phyloP scores from a whole-genome alignment of 805 yeast genomes.

The Ogataea salicorniae region DNA sequence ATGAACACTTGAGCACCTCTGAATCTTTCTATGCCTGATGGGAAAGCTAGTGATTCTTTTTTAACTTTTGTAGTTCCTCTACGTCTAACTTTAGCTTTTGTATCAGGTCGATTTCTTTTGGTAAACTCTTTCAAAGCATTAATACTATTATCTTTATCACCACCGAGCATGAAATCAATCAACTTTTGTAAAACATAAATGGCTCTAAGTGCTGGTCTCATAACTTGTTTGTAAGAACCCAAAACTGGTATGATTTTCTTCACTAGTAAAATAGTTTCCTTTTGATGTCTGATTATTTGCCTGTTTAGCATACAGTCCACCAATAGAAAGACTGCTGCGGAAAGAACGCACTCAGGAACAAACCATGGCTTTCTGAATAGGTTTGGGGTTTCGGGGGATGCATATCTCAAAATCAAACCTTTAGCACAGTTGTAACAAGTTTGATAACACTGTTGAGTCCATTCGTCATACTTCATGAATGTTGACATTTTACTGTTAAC shows the following conservation, averaged over 20 bases:
- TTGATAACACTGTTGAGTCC: slow-evolving; percentile 19
- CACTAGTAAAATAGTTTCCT: slow-evolving; percentile 11
- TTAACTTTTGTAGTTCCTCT: no score
- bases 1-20: no score
- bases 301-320: slow-evolving; percentile 26
- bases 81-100: no score
- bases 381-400: slow-evolving; percentile 12
- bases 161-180: slow-evolving; percentile 14
- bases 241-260: slow-evolving; percentile 17
- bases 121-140: slow-evolving; percentile 7
- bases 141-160: slow-evolving; percentile 7
- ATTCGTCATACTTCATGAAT: slow-evolving; percentile 21
- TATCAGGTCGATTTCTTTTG: background rate
- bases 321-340: slow-evolving; percentile 25
- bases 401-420: slow-evolving; percentile 12
- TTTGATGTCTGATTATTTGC: slow-evolving; percentile 14
- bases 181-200: slow-evolving; percentile 24
- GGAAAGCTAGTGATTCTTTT: no score
- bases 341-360: slow-evolving; percentile 21
- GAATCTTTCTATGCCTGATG: no score
- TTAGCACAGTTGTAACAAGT: slow-evolving; percentile 21
- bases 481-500: slow-evolving; percentile 27
- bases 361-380: slow-evolving; percentile 21
- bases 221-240: slow-evolving; percentile 18
- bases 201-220: slow-evolving; percentile 29